phyloP scores from a whole-genome alignment of 306 rosid species.

The Casuarina glauca region DNA sequence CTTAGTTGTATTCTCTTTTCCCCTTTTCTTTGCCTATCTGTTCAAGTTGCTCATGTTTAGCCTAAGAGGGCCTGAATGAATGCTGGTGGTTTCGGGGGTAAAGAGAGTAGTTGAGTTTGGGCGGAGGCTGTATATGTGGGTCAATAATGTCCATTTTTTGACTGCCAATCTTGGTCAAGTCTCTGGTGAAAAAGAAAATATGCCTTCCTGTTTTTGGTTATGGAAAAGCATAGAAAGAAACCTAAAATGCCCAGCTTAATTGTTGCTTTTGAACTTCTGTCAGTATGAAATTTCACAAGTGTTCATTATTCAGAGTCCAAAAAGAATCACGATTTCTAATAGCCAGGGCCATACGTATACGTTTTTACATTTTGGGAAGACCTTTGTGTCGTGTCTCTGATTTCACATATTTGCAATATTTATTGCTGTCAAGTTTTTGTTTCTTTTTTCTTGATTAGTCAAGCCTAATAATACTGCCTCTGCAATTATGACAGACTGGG shows the following conservation, averaged over 20 bases:
- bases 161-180: not conserved
- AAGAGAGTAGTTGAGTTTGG: not conserved
- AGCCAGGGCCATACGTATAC: not conserved
- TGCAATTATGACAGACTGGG: not conserved
- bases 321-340: not conserved
- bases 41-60: too few relatives aligned
- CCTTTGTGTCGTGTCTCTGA: not conserved
- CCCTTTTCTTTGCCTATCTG: too few relatives aligned
- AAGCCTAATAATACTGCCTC: not conserved
- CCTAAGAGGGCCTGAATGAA: too few relatives aligned
- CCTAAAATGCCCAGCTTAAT: too few relatives aligned
- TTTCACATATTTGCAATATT: not conserved
- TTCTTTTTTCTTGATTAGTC: not conserved
- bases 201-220: too few relatives aligned
- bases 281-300: not conserved
- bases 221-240: too few relatives aligned
- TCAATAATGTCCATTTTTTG: not conserved
- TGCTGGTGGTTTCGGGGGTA: not conserved
- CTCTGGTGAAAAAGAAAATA: too few relatives aligned
- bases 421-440: not conserved
- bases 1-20: too few relatives aligned
- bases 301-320: not conserved
- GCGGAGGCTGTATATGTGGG: not conserved
- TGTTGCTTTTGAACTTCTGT: too few relatives aligned
- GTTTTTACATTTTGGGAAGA: not conserved